Conservation (phyloP, 2,329 filamentous ascomycete genomes). For the Beauveria medogensis region DNA sequence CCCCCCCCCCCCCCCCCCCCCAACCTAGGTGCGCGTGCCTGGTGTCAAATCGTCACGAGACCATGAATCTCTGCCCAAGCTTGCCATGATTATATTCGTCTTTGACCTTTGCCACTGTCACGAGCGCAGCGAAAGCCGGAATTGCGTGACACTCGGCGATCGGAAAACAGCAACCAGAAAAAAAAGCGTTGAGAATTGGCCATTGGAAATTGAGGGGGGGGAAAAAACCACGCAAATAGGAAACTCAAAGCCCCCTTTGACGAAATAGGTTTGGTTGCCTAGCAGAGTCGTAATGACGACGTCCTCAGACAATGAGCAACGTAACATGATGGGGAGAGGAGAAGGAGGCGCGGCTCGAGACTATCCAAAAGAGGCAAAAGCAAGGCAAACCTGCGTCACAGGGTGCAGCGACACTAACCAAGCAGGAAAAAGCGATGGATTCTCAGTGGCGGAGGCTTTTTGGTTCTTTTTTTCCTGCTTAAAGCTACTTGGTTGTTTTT, state of each 20-base stretch:
- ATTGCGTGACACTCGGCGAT: not conserved
- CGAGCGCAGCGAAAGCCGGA: not conserved
- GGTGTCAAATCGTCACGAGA: not conserved
- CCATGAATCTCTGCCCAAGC: not conserved
- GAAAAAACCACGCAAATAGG: not conserved
- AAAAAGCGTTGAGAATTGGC: no score
- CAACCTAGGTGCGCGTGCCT: not conserved
- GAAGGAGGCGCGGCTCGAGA: not conserved
- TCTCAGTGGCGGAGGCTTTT: no score
- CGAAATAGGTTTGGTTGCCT: not conserved
- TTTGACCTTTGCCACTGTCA: not conserved
- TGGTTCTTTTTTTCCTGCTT: not conserved
- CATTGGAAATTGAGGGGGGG: no score
- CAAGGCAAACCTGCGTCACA: constrained; percentile 3
- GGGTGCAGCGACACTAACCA: not conserved
- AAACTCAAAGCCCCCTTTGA: not conserved
- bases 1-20: no score
- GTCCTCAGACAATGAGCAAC: not conserved
- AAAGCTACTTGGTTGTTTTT: not conserved
- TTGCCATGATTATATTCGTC: not conserved
- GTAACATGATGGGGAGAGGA: not conserved
- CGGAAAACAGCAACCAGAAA: no score
- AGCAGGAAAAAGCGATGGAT: not conserved
- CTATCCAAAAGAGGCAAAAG: constrained; percentile 9
- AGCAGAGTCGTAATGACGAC: not conserved